These are phyloP conservation scores for Rhodotorula sp. DNA, from an alignment of 1,284 basidiomycete genomes.

Conservation along the genomic window DNA sequence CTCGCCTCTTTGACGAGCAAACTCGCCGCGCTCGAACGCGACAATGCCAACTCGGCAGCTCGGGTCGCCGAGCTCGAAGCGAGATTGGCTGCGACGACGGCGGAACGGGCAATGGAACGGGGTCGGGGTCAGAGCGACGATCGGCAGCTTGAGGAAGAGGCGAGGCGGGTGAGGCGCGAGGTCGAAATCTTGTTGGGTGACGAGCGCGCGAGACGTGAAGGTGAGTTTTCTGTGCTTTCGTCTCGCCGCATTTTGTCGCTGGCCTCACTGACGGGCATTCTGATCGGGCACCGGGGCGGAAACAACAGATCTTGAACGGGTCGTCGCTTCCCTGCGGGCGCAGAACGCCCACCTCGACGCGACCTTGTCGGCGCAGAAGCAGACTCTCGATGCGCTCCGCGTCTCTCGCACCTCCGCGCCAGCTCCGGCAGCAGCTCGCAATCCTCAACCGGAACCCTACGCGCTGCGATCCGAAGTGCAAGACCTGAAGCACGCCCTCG, in stretches of 20 bases:
- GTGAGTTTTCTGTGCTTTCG: not conserved
- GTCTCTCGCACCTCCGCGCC: not conserved
- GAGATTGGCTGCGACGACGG: slow-evolving; percentile 2
- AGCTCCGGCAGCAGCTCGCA: not conserved
- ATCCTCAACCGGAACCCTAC: not conserved
- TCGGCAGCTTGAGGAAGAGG: not conserved
- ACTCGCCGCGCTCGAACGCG: slow-evolving; percentile 36
- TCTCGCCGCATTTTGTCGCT: not conserved
- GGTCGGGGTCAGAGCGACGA: not conserved
- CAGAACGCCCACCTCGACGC: slow-evolving; percentile 23
- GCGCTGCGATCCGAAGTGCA: slow-evolving; percentile 22
- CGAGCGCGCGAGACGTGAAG: slow-evolving; percentile 7
- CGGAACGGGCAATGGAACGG: not conserved
- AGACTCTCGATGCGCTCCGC: slow-evolving; percentile 9
- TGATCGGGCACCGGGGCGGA: no score
- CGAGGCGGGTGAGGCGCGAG: not conserved
- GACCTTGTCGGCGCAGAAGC: slow-evolving; percentile 10
- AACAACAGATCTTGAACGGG: slow-evolving; percentile 6
- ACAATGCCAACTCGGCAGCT: slow-evolving; percentile 37
- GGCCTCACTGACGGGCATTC: no score
- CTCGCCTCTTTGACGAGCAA: slow-evolving; percentile 12
- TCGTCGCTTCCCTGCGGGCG: slow-evolving; percentile 4
- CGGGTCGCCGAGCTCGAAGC: slow-evolving; percentile 41
- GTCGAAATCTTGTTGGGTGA: slow-evolving; percentile 1
- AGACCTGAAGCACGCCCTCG: slow-evolving; percentile 26